Base-by-base conservation (phyloP, 805 yeast genomes). In the Martiniozyma abietophila region DNA sequence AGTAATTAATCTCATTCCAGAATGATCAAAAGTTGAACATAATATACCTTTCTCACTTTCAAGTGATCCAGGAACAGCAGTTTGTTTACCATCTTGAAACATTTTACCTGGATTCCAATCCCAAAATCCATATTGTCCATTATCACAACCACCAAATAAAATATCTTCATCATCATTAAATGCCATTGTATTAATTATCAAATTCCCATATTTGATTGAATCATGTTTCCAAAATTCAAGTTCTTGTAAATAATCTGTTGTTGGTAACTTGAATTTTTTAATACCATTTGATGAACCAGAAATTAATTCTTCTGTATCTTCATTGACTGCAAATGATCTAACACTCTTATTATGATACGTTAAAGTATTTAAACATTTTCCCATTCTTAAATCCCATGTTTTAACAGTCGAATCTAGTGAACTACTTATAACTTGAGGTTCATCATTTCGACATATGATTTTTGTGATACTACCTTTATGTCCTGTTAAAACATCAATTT, bases 331-430 rank as follows among this genome's bases (percentile, higher is more conserved):
- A 46, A 92, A 59, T 38, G 80, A 77, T 47, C 97, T 68, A 1
- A 92, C 80, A 18, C 88, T 69, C 50, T 83, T 82, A 27, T 77
- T 66, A 56, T 89, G 98, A 42, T 85, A 94, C 0, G 97, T 86
- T 19, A 94, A 53, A 0, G 83, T 74, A 10, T 80, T 63, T 41
- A 63, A 65, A 2, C 88, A 69, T 44, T 74, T 74, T 5, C 89
- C 95, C 15, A 86, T 84, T 4, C 80, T 72, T 19, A 85, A 51
- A 55, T 92, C 97, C 95, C 96, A 92, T n/a, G 88, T 60, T 40
- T 86, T 62, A 4, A 92, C 71, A 0, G 96, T 84, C 1, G 80
- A 67, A 54, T 92, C 98, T 69, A 75, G 76, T 0, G 95, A 80
- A 15, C 85, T 74, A 16, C 94, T 71, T 6, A 89, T 60, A 2